Evolutionary conservation across 2,329 filamentous ascomycete genomes (phyloP), one percentile per base, ranked within the genome.

Genomic region (Neofusicoccum umdonicola): DNA sequence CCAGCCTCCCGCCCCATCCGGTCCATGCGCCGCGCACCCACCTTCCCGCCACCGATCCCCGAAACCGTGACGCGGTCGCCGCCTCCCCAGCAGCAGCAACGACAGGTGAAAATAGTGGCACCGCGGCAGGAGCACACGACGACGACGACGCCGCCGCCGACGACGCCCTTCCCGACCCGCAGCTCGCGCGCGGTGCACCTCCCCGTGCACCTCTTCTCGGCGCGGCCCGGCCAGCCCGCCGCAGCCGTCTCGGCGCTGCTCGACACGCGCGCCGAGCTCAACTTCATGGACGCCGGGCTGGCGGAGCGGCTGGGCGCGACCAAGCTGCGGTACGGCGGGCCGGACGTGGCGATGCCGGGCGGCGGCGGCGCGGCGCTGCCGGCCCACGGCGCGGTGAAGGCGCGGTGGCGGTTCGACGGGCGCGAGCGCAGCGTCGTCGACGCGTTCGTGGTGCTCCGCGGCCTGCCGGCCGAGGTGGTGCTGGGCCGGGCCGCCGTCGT

Each of bases 1-100:
- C 39, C 39, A 6, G 13, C 54, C 39, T 6, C 15, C 37, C 54
- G 39, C 22, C 13, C 39, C 39, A 27, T 57, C 39, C 51, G 51
- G 11, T 12, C 54, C 54, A 17, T 31, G 22, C 54, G 39, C 54
- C 54, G 54, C 54, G 27, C 54, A 8, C 67, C 52, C 51, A 52
- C 60, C 48, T 39, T 54, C 22, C 63, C 56, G 65, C 45, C 56
- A 48, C 56, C 68, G 66, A 66, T 66, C 67, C 67, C 67, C 64
- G 66, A 51, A 58, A 51, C 64, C 27, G 4, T 7, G 27, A 5
- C 4, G 27, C 27, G 27, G 31, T 37, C 42, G 47, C 63, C 61
- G 42, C 56, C 63, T 42, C 48, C 58, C 51, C 27, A 31, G 27
- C 27, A 31, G 27, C 27, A 7, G 27, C 27, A 5, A 22, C 22